Base-by-base conservation (phyloP, 108 stramenopile species). In the Pseudonitzschia multiseries region DNA sequence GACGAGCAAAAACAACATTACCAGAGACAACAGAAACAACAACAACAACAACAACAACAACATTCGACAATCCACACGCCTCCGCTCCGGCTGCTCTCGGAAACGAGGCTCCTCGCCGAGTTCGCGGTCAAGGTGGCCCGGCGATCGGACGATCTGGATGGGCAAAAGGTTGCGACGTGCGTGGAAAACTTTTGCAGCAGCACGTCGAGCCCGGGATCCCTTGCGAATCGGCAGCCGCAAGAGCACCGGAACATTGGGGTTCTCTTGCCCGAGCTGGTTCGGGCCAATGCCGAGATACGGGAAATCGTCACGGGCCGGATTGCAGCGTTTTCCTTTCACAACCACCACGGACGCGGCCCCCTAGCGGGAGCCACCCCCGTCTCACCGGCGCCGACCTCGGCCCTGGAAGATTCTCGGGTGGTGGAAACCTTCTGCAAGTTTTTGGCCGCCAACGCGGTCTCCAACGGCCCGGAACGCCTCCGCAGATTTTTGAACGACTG, bases 221-320 rank as follows among this genome's bases (percentile, higher is more conserved):
- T 36, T 36, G 36, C 6, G 6, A 5, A 36, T 6, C 36, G 36
- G 36, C 36, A 36, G 36, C 36, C 36, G 36, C 36, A 36, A 6
- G 36, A 36, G 36, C 36, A 6, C 14, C 20, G 43, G 14, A 44
- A 22, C 10, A 44, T 28, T 15, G n/a, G 27, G n/a, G 43, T 48
- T 15, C 42, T 67, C 2, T 29, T 67, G 27, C 85, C 79, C 26
- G 48, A 59, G 3, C 73, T 92, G 52, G 74, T 88, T n/a, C 75
- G 76, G 44, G 72, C 77, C 29, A 92, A 92, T 65, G 76, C 78
- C 32, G 87, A 92, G 70, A 75, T 89, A 66, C 76, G 91, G 42
- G 89, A 89, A 71, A 83, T 87, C 57, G 80, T 89, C 67, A 88
- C 89, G 84, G 91, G 91, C 42, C 59, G 91, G 32, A 84, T 92